Evolutionary conservation across 352 stramenopile genomes (phyloP).

Genomic region (Phytophthora meadii): DNA sequence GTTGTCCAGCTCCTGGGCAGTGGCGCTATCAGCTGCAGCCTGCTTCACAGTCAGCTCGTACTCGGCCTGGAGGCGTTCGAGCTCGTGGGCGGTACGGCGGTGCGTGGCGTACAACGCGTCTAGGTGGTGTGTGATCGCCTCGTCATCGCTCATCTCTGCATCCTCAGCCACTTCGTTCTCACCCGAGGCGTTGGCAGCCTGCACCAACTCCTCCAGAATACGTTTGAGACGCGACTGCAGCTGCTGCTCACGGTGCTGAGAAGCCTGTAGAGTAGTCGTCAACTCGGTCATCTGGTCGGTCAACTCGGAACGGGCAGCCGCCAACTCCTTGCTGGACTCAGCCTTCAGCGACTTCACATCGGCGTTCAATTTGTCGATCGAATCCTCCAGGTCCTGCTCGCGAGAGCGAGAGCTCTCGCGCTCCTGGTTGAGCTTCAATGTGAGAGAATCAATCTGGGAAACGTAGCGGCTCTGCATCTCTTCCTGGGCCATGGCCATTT

Average conservation of each 20-base stretch:
- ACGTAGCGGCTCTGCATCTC: slow-evolving; percentile 51
- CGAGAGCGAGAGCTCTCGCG: slow-evolving; percentile 48
- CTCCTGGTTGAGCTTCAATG: slow-evolving; percentile 54
- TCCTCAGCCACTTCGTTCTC: slow-evolving; percentile 28
- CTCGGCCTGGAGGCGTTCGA: slow-evolving; percentile 56
- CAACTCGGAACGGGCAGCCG: slow-evolving; percentile 25
- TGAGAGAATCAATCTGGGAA: slow-evolving; percentile 49
- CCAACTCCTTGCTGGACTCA: slow-evolving; percentile 42
- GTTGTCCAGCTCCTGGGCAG: slow-evolving; percentile 43
- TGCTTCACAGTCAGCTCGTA: slow-evolving; percentile 54
- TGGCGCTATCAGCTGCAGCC: slow-evolving; percentile 38
- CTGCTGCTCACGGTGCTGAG: slow-evolving; percentile 53
- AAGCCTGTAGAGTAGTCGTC: slow-evolving; percentile 43
- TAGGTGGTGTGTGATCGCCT: slow-evolving; percentile 43
- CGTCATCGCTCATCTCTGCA: slow-evolving; percentile 38
- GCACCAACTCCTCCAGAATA: slow-evolving; percentile 52
- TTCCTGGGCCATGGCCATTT: slow-evolving; percentile 53
- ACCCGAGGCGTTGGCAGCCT: slow-evolving; percentile 37
- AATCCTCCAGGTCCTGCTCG: slow-evolving; percentile 49
- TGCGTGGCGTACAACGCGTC: slow-evolving; percentile 48
- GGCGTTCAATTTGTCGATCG: slow-evolving; percentile 41
- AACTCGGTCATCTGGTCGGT: slow-evolving; percentile 43
- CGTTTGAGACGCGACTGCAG: slow-evolving; percentile 51
- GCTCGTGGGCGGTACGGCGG: slow-evolving; percentile 37
- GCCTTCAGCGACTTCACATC: slow-evolving; percentile 43